These are phyloP conservation scores for Actinidia chinensis DNA, from an alignment of 179 eudicot species.

Conservation along the genomic window DNA sequence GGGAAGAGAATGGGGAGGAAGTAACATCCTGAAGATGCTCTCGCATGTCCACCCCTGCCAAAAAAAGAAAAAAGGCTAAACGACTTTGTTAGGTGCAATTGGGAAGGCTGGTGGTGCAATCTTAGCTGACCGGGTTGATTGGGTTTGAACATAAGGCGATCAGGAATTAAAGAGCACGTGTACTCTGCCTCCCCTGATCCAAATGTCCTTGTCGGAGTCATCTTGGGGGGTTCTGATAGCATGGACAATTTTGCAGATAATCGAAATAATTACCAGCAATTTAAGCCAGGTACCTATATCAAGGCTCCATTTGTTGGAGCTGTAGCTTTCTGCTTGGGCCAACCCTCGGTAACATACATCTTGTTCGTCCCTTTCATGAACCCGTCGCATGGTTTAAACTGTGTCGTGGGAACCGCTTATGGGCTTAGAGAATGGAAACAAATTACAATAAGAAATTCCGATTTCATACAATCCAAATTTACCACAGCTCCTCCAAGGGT, in stretches of 20 bases:
- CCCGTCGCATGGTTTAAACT: no score
- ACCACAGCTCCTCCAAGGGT: no score
- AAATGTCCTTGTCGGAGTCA: constrained; percentile 78
- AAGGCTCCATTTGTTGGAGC: constrained; percentile 87
- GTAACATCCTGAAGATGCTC: constrained; percentile 90
- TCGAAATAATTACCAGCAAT: constrained; percentile 63
- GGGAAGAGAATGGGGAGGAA: constrained; percentile 61
- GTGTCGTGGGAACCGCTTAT: no score
- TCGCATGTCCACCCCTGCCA: constrained; percentile 87
- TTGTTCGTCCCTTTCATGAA: neutral
- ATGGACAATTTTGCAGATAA: constrained; percentile 60
- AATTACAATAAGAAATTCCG: no score
- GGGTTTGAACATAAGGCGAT: constrained; percentile 59
- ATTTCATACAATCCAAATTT: no score
- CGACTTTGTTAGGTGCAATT: neutral
- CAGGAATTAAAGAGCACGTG: constrained; percentile 74
- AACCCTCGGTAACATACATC: neutral
- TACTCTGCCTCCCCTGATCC: no score
- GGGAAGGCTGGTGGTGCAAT: neutral
- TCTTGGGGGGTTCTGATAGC: constrained; percentile 76
- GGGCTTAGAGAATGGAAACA: no score
- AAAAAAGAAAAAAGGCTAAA: no score
- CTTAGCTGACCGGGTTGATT: constrained; percentile 62
- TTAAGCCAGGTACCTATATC: constrained; percentile 85
- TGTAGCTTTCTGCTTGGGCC: constrained; percentile 59